Base-by-base conservation (phyloP, 345 rosid species). In the Odontarrhena argentea region DNA sequence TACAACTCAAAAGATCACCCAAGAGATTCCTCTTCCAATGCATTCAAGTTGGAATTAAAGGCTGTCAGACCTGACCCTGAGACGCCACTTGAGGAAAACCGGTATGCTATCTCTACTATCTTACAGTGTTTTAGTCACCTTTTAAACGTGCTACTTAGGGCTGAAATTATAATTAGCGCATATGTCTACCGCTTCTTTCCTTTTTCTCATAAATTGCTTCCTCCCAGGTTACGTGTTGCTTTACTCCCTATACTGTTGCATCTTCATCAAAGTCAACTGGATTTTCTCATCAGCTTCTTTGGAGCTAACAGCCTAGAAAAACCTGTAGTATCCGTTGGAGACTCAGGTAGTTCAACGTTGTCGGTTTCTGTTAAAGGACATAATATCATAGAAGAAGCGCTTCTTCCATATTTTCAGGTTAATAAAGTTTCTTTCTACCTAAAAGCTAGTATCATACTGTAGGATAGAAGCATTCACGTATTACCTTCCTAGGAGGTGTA, bases 321-420 rank as follows among this genome's bases (percentile, higher is more conserved):
- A 52, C 72, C 83, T 72, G 67, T 74, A 13, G 82, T 67, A 70
- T 67, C 77, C 48, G 54, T 47, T 45, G 80, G 77, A 66, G 79
- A 80, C 71, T 65, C 77, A 48, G 77, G 58, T 72, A 66, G 66
- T 78, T 74, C 85, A 61, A 60, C 73, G 5, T 55, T 74, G 67
- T 60, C 70, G 12, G 65, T 59, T 13, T 68, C 67, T 64, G 47
- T 70, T 73, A 59, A 67, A 9, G 79, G 78, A 45, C 83, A 79
- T 65, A 68, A 67, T 63, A 74, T 84, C 78, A 84, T 77, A 51
- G 86, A 78, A 37, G 99, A 94, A 74, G 97, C 97, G 49, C 78
- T 94, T 81, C 97, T 94, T 67, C 99, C 99, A 40, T 94, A 82
- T 83, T 87, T 94, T 74, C 99, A 91, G 99, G 99, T 83, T 73